Base-by-base conservation (phyloP, 192 early-diverging fungal genomes). In the Rhizophagus prolifer region DNA sequence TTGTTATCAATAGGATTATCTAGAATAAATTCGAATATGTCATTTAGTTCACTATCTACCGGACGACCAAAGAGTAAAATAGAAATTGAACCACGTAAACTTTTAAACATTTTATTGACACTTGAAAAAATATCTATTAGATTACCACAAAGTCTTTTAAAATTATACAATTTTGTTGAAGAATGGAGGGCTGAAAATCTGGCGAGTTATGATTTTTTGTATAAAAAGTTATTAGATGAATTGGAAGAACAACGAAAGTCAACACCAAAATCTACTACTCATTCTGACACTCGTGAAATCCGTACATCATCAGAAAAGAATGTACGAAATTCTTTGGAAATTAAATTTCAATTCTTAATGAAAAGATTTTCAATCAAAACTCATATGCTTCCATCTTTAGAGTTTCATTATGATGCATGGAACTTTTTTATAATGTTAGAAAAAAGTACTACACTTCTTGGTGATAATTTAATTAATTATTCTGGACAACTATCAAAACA, bases 91-190 rank as follows among this genome's bases (percentile, higher is more conserved):
- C 70, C 69, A 3, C 78, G 77, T 10, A 80, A 88, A 58, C 79
- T 87, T 0, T 67, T 90, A 38, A 86, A 86, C 31, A 44, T 88
- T 21, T 80, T 88, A 68, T 81, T 84, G n/a, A 83, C 76, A 0
- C 77, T 90, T 50, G 79, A 85, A 72, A 78, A 78, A 21, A 75
- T 90, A 30, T 71, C 80, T 34, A 66, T 90, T 41, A 78, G 82
- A 41, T 71, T 88, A 0, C 90, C 89, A 8, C 83, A 89, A 59
- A 93, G 91, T 70, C 78, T 95, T 14, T 73, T 95, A n/a, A 90
- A 89, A 58, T 62, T 95, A 13, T 90, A 93, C 65, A 80, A 85
- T 4, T 94, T 95, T 79, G 82, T 93, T n/a, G 91, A 91, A 69
- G 88, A 91, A 38, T 95, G 94, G 94, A 82, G 88, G 1, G 88